Evolutionary conservation across 78 protist species (phyloP).

Genomic region (Emiliania huxleyi): DNA sequence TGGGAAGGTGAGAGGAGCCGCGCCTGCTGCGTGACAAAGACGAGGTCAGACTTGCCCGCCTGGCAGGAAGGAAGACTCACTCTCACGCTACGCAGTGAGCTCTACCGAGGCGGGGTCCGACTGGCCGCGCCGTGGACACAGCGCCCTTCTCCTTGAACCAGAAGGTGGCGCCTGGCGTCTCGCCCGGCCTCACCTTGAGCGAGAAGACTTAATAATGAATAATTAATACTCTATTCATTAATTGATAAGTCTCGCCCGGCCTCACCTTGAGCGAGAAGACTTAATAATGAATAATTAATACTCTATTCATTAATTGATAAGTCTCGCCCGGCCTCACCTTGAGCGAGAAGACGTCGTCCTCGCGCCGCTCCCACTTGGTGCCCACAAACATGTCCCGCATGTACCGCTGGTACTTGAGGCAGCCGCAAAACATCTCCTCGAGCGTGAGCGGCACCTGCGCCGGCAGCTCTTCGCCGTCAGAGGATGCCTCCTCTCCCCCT

Average conservation of each 20-base stretch:
- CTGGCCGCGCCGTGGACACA: neutral
- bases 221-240: no score
- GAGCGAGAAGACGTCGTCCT: neutral
- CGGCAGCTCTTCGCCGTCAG: no score
- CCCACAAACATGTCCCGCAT: neutral
- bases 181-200: neutral
- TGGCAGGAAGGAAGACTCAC: no score
- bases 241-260: neutral
- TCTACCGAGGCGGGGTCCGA: neutral
- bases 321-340: neutral
- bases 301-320: no score
- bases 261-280: neutral
- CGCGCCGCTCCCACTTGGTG: neutral
- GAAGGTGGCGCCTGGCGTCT: neutral
- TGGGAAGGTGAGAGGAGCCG: no score
- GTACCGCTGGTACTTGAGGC: neutral
- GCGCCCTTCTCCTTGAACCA: neutral
- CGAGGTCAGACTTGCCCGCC: neutral
- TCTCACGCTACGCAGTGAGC: no score
- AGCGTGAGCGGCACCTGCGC: neutral
- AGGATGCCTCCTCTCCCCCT: no score
- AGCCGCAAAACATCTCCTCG: neutral
- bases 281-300: no score
- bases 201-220: no score
- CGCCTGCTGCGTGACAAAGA: neutral